phyloP scores from a whole-genome alignment of 1,139 yeast species.

The Pneumocystis murina region DNA sequence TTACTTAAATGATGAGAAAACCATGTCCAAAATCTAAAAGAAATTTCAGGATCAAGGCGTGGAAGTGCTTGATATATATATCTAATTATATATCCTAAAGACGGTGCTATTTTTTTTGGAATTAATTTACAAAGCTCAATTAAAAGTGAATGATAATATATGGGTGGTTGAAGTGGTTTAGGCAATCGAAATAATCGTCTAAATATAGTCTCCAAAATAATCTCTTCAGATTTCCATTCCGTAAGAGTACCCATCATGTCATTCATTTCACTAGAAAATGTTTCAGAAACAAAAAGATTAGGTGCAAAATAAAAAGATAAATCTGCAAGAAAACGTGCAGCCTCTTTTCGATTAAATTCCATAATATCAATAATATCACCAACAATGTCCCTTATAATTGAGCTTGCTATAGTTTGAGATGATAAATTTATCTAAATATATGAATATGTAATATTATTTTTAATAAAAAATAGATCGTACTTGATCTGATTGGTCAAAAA shows the following conservation, averaged over 20 bases:
- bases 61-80: slow-evolving; percentile 58
- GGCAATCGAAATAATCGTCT: slow-evolving; percentile 70
- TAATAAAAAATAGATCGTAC: not conserved
- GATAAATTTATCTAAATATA: slow-evolving; percentile 53
- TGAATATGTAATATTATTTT: not conserved
- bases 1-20: slow-evolving; percentile 84
- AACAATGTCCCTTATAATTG: slow-evolving; percentile 60
- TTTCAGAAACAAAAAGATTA: slow-evolving; percentile 66
- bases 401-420: slow-evolving; percentile 40
- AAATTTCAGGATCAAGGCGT: slow-evolving; percentile 59
- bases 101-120: slow-evolving; percentile 87
- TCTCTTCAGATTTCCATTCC: slow-evolving; percentile 86
- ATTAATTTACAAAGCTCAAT: slow-evolving; percentile 78
- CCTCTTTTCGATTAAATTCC: slow-evolving; percentile 81
- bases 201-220: slow-evolving; percentile 70
- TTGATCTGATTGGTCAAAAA: slow-evolving; percentile 37
- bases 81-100: slow-evolving; percentile 84
- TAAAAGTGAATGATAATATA: slow-evolving; percentile 74
- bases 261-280: slow-evolving; percentile 64
- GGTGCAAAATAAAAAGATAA: slow-evolving; percentile 60
- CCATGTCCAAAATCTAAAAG: slow-evolving; percentile 73
- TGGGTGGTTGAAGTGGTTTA: slow-evolving; percentile 44
- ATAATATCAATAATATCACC: slow-evolving; percentile 61
- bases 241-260: slow-evolving; percentile 25
- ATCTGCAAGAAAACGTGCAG: slow-evolving; percentile 65